These are phyloP conservation scores for Monosporascus sp. DNA, from an alignment of 2,329 filamentous ascomycete species.

Conservation along the genomic window DNA sequence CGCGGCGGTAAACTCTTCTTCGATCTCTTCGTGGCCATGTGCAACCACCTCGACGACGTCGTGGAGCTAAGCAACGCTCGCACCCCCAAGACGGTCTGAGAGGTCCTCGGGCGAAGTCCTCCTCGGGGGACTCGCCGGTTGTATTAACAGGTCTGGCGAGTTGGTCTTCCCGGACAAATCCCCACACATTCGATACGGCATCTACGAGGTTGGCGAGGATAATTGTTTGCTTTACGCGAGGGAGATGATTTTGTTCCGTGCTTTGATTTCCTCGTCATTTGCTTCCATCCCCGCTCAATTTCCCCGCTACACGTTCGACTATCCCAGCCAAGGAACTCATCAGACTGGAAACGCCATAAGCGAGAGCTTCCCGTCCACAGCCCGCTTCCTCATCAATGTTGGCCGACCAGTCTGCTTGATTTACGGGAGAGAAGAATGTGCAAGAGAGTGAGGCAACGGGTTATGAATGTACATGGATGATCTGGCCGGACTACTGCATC, in stretches of 20 bases:
- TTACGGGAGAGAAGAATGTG: slow-evolving; percentile 35
- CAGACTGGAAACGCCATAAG: slow-evolving; percentile 48
- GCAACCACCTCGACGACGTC: slow-evolving; percentile 96
- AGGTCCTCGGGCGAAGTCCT: slow-evolving; percentile 6
- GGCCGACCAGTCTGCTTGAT: slow-evolving; percentile 42
- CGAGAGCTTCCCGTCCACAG: slow-evolving; percentile 35
- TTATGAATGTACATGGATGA: slow-evolving; percentile 19
- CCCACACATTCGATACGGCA: slow-evolving; percentile 4
- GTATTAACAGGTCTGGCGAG: slow-evolving; percentile 14
- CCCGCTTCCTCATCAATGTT: slow-evolving; percentile 47
- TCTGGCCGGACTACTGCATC: background rate
- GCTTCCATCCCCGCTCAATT: slow-evolving; percentile 35
- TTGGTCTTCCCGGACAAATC: background rate
- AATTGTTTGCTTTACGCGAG: background rate
- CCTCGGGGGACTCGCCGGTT: slow-evolving; percentile 10
- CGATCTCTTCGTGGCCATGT: slow-evolving; percentile 96
- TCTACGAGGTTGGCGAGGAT: slow-evolving; percentile 6
- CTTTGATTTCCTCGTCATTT: slow-evolving; percentile 26
- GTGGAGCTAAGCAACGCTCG: slow-evolving; percentile 73
- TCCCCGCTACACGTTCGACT: slow-evolving; percentile 12
- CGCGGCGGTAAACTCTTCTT: slow-evolving; percentile 93
- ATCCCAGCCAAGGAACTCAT: slow-evolving; percentile 31
- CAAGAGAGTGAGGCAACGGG: background rate
- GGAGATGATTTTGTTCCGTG: slow-evolving; percentile 7
- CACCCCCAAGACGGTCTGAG: slow-evolving; percentile 53